Evolutionary conservation across 768 basidiomycete genomes (phyloP), one percentile per base, ranked within the genome.

Genomic region (Boletus rubescentipes): DNA sequence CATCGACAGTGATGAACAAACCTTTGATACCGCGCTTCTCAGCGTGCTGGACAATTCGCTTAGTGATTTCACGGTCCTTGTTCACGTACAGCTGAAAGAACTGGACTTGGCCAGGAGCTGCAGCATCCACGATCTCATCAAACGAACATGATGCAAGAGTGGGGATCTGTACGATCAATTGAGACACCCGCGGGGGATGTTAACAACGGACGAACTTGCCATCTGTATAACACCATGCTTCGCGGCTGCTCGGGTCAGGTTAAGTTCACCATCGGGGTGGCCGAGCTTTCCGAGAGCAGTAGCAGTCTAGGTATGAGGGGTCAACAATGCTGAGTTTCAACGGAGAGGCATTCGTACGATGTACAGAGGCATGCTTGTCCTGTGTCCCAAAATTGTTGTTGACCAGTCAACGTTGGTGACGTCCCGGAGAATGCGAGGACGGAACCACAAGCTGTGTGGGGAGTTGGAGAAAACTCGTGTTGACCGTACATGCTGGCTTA

Each of bases 1-100:
- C 96, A 73, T 98, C 96, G 26, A 98, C 96, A 0, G 96, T 98
- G 68, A 98, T 97, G 72, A 98, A 98, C 12, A 98, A 75, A 4
- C 81, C 96, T 69, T 93, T 95, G 66, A 99, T 82, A 2, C 96
- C 96, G 26, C 93, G 83, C 58, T 79, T 75, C 71, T 95, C 93
- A 1, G 97, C 97, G 59, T 96, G 91, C 61, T 90, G 84, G 0
- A 98, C 91, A 47, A 93, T 84, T 53, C 85, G 83, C 70, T 87
- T 85, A 6, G 95, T 97, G 55, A 93, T 84, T 30, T 79, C 79
- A 14, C 93, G 81, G 67, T 98, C 92, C 61, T 86, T 86, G 75
- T 98, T 98, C 51, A 98, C 96, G 61, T 67, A 91, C 77, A 98
- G 73, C 69, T 98, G 96, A 46, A 97, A 70, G 70, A 94, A 94